Conservation (phyloP, 129 eudicot species). For the Logfia minima region DNA sequence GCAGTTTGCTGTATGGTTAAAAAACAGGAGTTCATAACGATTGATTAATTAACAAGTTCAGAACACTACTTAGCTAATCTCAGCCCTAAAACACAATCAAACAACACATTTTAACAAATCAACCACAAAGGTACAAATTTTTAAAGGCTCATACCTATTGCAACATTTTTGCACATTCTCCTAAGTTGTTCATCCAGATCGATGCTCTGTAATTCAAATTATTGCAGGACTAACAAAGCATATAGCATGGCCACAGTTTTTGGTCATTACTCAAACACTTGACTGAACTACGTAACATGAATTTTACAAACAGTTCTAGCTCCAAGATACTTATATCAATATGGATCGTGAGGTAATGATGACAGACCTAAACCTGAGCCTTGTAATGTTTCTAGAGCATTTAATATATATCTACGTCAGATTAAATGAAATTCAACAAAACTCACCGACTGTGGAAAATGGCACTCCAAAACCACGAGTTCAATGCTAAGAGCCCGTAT, state of each 20-base stretch:
- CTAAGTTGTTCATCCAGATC: too few species aligned
- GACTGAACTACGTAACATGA: neutral
- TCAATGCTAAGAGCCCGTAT: slow-evolving; percentile 65
- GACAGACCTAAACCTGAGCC: neutral
- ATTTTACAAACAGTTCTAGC: neutral
- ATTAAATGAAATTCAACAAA: neutral
- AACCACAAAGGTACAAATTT: neutral
- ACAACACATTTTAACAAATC: neutral
- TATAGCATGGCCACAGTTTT: too few species aligned
- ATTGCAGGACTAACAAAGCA: too few species aligned
- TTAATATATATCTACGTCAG: neutral
- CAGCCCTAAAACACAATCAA: neutral
- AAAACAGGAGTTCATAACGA: neutral
- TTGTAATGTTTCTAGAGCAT: neutral
- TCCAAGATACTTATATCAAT: neutral
- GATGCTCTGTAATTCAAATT: too few species aligned
- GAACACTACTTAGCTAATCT: neutral
- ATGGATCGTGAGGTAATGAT: neutral
- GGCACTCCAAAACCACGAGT: slow-evolving; percentile 90
- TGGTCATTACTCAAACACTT: too few species aligned
- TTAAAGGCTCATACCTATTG: too few species aligned
- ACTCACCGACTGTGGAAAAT: slow-evolving; percentile 79
- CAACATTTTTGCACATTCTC: too few species aligned
- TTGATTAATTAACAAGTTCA: neutral
- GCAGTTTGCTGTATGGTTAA: neutral